A percentile compares a stretch with the other conserved stretches of the same genome.
Conservation (phyloP, 2,329 filamentous ascomycete species). For the Chrysosporium keratinophilum region DNA sequence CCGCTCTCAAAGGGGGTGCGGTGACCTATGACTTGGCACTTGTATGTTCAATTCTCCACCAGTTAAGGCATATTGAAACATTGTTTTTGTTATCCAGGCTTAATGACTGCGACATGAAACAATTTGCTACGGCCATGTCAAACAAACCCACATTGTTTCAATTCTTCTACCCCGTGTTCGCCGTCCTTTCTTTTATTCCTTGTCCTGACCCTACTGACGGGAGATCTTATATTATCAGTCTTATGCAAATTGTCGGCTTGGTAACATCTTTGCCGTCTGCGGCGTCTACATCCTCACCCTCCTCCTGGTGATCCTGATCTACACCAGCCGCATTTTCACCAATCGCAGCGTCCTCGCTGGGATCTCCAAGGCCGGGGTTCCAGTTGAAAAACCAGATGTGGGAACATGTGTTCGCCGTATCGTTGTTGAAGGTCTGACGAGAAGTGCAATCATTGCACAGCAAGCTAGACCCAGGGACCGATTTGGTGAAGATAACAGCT, state of each 20-base stretch:
- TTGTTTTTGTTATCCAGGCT: neutral
- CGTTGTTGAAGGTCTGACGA: constrained; percentile 59
- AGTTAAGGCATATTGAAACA: no score
- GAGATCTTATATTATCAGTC: constrained; percentile 72
- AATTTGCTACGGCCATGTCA: no score
- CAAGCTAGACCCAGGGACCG: constrained; percentile 60
- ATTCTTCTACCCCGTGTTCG: constrained; percentile 75
- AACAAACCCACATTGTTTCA: constrained; percentile 41
- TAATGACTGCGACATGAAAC: no score
- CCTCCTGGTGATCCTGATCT: constrained; percentile 62
- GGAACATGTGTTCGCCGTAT: constrained; percentile 62
- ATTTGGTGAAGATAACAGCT: constrained; percentile 29
- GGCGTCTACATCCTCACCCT: constrained; percentile 65
- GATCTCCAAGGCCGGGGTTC: constrained; percentile 80
- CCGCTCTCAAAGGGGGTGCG: no score
- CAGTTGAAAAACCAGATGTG: constrained; percentile 75
- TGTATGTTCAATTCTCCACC: no score
- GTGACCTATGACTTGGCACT: no score
- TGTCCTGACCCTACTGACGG: constrained; percentile 64
- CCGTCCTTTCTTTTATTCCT: constrained; percentile 64
- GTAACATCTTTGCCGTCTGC: constrained; percentile 74
- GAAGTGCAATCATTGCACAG: constrained; percentile 73
- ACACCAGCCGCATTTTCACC: constrained; percentile 74
- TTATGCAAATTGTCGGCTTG: constrained; percentile 52
- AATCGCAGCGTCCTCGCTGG: constrained; percentile 66